These are phyloP conservation scores for Mycena belliarum DNA, from an alignment of 768 basidiomycete genomes.

Conservation along the genomic window DNA sequence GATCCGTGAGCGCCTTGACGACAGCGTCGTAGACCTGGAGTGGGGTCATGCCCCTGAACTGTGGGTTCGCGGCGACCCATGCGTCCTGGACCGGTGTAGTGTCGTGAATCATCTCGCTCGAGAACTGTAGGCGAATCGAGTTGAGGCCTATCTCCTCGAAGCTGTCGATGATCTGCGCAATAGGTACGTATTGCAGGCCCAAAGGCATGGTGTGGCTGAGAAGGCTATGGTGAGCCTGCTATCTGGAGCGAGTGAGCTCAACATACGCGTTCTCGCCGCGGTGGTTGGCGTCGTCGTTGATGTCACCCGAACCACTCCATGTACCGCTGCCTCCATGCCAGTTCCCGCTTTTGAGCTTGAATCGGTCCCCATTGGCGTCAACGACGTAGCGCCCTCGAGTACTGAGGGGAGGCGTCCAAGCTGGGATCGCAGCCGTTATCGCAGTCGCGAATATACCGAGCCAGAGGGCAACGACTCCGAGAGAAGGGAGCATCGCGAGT, in stretches of 20 bases:
- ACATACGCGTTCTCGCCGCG: constrained; percentile 14
- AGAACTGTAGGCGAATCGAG: constrained; percentile 19
- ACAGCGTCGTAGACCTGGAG: constrained; percentile 18
- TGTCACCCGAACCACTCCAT: constrained; percentile 8
- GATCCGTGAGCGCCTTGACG: constrained; percentile 16
- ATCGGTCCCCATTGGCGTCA: constrained; percentile 14
- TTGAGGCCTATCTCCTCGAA: constrained; percentile 18
- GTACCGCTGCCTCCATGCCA: constrained; percentile 21
- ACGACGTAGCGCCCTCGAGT: constrained; percentile 18
- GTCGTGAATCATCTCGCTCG: constrained; percentile 20
- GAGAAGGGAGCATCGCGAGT: background rate
- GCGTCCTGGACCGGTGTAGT: constrained; percentile 1
- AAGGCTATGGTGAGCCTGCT: background rate
- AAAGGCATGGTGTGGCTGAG: constrained; percentile 21
- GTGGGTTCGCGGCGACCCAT: constrained; percentile 21
- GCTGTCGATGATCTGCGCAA: too few relatives aligned
- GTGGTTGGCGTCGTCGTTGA: constrained; percentile 17
- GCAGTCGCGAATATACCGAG: too few relatives aligned
- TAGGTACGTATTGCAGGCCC: constrained; percentile 22
- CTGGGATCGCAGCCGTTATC: background rate
- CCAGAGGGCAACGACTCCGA: too few relatives aligned
- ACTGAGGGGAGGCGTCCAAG: constrained; percentile 6
- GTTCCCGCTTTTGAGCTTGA: constrained; percentile 15
- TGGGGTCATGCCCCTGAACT: constrained; percentile 18
- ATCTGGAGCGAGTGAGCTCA: background rate